Base-by-base conservation (phyloP, 768 basidiomycete genomes). In the Lactifluus volemus region DNA sequence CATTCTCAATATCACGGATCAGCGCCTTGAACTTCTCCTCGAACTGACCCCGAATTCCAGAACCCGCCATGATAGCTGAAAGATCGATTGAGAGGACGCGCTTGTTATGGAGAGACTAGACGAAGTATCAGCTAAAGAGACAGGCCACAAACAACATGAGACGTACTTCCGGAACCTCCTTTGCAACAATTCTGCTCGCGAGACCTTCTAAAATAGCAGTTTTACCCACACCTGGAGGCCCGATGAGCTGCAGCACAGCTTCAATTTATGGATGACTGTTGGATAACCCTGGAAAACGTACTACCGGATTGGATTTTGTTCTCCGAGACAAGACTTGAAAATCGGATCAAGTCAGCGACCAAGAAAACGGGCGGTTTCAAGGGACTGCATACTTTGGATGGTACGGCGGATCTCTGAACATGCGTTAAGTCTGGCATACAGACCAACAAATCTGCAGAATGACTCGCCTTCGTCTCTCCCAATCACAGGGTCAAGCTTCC, bases 11-110 rank as follows among this genome's bases (percentile, higher is more conserved):
- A 68, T 97, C 93, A 30, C 81, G 81, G n/a, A 96, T 76, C 1
- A 97, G 77, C 0, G 84, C 87, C 71, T 95, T 94, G 80, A 95
- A 94, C 67, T 92, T 92, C 71, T 92, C 91, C 67, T 97, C 93
- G 55, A 95, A 95, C 66, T 93, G 89, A 2, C 93, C 93, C 45
- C 93, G 84, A 55, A 96, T 88, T 0, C 92, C 92, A 1, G 92
- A 91, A 1, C 93, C 93, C 7, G 91, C 93, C 75, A 95, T 81
- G 25, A 96, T 82, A 1, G 85, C 83, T 0, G 91, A 79, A 2
- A 96, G 78, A 70, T 95, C 93, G 56, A 96, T 81, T 0, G 93
- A 84, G 0, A 96, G 80, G 0, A 97, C 89, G n/a, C 88, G 83
- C 70, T 94, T 96, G 68, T 87, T 75, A 62, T 92, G 88, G 10